Conservation (phyloP, 306 rosid genomes). For the Prunus davidiana region DNA sequence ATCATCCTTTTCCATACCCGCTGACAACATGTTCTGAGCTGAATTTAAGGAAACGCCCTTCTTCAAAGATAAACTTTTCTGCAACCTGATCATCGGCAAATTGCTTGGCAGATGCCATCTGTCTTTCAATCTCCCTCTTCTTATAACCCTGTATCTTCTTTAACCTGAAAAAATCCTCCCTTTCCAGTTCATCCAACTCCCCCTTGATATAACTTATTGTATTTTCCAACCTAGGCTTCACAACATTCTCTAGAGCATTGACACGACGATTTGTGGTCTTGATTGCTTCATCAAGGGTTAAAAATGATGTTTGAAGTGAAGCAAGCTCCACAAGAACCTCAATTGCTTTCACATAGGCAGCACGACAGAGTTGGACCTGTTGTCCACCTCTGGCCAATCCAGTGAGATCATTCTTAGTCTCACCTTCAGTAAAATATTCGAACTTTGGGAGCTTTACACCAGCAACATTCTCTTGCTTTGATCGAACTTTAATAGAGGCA, state of each 20-base stretch:
- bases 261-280: slow-evolving; percentile 95
- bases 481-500: slow-evolving; percentile 79
- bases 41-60: slow-evolving; percentile 52
- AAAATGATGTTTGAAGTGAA: slow-evolving; percentile 89
- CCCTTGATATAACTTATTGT: slow-evolving; percentile 84
- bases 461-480: slow-evolving; percentile 80
- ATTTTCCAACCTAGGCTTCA: slow-evolving; percentile 83
- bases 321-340: slow-evolving; percentile 98
- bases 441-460: slow-evolving; percentile 95
- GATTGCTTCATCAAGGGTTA: slow-evolving; percentile 88
- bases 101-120: slow-evolving; percentile 41
- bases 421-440: slow-evolving; percentile 63
- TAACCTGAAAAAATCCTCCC: slow-evolving; percentile 93
- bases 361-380: slow-evolving; percentile 88
- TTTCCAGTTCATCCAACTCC: slow-evolving; percentile 91
- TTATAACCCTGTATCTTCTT: slow-evolving; percentile 91
- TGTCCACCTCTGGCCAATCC: slow-evolving; percentile 96
- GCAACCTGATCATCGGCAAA: slow-evolving; percentile 54
- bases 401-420: slow-evolving; percentile 83
- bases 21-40: slow-evolving; percentile 62
- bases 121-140: slow-evolving; percentile 80
- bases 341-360: slow-evolving; percentile 77
- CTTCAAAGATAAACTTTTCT: slow-evolving; percentile 51
- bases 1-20: slow-evolving; percentile 51
- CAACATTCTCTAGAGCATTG: slow-evolving; percentile 88